A percentile compares a stretch with the other conserved stretches of the same genome.
phyloP scores from a whole-genome alignment of 495 filamentous ascomycete species.

The Neurospora sp. region DNA sequence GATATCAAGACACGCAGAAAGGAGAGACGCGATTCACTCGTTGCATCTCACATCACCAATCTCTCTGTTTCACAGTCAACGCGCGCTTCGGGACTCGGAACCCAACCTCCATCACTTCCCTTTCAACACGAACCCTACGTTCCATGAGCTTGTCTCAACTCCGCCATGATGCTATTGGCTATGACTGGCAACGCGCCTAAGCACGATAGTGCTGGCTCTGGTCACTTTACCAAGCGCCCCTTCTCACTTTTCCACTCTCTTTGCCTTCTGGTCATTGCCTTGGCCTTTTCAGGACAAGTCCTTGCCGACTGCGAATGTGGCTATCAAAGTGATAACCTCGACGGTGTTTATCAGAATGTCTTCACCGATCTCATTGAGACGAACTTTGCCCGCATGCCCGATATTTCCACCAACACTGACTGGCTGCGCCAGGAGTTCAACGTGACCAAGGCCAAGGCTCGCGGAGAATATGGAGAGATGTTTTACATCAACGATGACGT shows the following conservation, averaged over 20 bases:
- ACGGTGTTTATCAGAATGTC: constrained; percentile 31
- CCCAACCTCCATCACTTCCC: background rate
- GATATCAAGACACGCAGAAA: background rate
- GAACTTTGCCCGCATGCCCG: constrained; percentile 48
- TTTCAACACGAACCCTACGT: background rate
- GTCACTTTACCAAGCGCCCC: background rate
- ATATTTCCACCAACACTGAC: constrained; percentile 40
- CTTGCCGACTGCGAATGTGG: constrained; percentile 61
- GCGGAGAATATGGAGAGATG: constrained; percentile 58
- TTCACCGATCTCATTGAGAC: constrained; percentile 63
- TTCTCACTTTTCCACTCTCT: background rate
- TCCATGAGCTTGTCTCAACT: background rate
- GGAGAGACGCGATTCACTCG: background rate
- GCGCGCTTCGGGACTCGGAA: constrained; percentile 2
- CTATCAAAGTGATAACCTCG: constrained; percentile 33
- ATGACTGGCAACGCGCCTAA: background rate
- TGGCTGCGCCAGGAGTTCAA: constrained; percentile 60
- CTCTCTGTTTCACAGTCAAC: background rate
- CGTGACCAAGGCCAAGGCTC: constrained; percentile 37
- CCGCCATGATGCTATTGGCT: background rate
- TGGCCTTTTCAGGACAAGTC: constrained; percentile 4
- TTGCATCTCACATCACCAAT: background rate
- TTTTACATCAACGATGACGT: constrained; percentile 45
- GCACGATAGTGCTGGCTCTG: background rate
- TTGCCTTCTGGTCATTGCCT: constrained; percentile 10